These are phyloP conservation scores for Thalia dealbata DNA, from an alignment of 176 grass and related monocot genomes.

Conservation along the genomic window DNA sequence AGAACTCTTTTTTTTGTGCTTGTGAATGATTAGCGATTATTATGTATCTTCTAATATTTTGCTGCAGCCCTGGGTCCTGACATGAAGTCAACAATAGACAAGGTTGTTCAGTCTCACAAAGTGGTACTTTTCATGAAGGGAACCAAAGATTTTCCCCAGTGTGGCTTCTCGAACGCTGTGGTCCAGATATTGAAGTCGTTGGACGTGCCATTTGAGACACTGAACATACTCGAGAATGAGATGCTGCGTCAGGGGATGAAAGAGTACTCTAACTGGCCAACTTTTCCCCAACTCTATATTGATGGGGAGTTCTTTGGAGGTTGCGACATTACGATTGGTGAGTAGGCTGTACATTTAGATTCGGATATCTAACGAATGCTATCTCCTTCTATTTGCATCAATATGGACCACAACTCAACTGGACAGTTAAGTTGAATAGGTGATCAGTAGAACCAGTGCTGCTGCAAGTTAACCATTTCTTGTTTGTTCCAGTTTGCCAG, in stretches of 20 bases:
- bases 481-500: no score
- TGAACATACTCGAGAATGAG: constrained; percentile 86
- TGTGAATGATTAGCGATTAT: not conserved
- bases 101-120: constrained; percentile 63
- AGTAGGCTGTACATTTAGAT: not conserved
- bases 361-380: not conserved
- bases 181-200: constrained; percentile 86
- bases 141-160: constrained; percentile 92
- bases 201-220: constrained; percentile 82
- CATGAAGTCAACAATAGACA: constrained; percentile 67
- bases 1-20: not conserved
- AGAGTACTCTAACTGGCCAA: constrained; percentile 95
- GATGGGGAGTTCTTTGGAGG: constrained; percentile 93
- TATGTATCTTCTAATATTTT: not conserved
- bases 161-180: constrained; percentile 86
- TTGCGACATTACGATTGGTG: constrained; percentile 80
- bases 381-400: not conserved
- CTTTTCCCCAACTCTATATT: constrained; percentile 93
- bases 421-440: not conserved
- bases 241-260: constrained; percentile 72
- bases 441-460: no score
- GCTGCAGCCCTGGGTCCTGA: constrained; percentile 25
- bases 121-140: constrained; percentile 96
- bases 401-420: not conserved
- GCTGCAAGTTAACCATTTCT: no score